Base-by-base conservation (phyloP, 1,139 yeast genomes). In the Suhomyces maxii region DNA sequence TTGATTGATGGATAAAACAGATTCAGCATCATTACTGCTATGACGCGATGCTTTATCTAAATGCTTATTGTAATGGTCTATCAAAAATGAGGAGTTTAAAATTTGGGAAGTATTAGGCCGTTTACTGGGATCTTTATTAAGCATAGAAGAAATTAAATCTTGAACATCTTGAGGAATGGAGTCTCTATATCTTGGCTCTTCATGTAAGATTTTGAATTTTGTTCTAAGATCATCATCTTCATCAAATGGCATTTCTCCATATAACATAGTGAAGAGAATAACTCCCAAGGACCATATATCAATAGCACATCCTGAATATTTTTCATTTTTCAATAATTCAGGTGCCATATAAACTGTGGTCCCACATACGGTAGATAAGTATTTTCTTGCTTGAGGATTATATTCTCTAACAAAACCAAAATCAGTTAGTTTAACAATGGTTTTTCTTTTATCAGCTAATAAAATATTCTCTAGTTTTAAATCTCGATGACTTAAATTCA, bases 291-390 rank as follows among this genome's bases (percentile, higher is more conserved):
- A 84, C 99, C 99, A 93, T 3, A 88, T 82, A 63, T 93, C 99
- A 7, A 85, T 78, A 48, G 86, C 81, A 57, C 86, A 84, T 0
- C 98, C 99, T 36, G 84, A 83, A 61, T 93, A 93, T 46, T 82
- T 83, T 47, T 79, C 77, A 51, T 81, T 79, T 46, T 76, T 71
- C 34, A 90, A 71, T 56, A 93, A 71, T 60, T 93, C 99, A 0
- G 99, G 99, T 0, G 99, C 97, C 97, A 91, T 90, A 61, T 93
- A 93, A 6, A 90, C 95, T 0, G 91, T 83, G 0, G 99, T 93
- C 2, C 99, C 99, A 66, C 99, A 93, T 1, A 90, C 77, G 0
- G 97, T 93, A 40, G 87, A 87, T 38, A 93, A 67, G 44, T 84
- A 68, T n/a, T 63, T 64, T 67, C 78, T 52, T 71, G 74, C 44